A percentile compares a stretch with the other conserved stretches of the same genome.
These are phyloP conservation scores for Brassica carinata DNA, from an alignment of 345 rosid species.

Conservation along the genomic window DNA sequence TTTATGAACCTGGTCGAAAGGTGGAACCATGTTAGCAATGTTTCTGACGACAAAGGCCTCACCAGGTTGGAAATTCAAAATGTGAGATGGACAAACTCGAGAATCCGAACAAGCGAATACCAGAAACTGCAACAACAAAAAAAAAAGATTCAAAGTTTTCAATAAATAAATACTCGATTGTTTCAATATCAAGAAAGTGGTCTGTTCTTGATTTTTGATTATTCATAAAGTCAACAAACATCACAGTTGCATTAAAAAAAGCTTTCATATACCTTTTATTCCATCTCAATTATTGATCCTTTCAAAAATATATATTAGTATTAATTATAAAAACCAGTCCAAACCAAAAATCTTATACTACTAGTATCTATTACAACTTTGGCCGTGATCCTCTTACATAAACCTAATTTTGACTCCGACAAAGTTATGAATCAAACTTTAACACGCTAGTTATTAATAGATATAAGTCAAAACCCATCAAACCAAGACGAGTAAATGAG, in stretches of 20 bases:
- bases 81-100: constrained; percentile 89
- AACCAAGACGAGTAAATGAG: not conserved
- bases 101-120: constrained; percentile 96
- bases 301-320: too few species aligned
- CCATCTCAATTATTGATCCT: not conserved
- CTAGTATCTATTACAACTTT: too few species aligned
- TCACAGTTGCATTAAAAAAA: not conserved
- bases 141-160: not conserved
- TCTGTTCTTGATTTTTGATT: not conserved
- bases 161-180: not conserved
- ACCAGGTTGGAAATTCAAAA: constrained; percentile 82
- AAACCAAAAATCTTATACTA: too few species aligned
- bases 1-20: constrained; percentile 49
- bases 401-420: too few species aligned
- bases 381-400: too few species aligned
- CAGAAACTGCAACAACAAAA: constrained; percentile 60
- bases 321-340: too few species aligned
- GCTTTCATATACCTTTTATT: constrained; percentile 5
- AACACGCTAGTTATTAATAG: not conserved
- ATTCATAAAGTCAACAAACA: constrained; percentile 30
- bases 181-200: constrained; percentile 6
- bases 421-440: not conserved
- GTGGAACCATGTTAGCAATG: constrained; percentile 88
- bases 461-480: not conserved
- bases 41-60: constrained; percentile 92